Evolutionary conservation across 2,329 filamentous ascomycete species (phyloP).

Genomic region (Neofusicoccum sp.): DNA sequence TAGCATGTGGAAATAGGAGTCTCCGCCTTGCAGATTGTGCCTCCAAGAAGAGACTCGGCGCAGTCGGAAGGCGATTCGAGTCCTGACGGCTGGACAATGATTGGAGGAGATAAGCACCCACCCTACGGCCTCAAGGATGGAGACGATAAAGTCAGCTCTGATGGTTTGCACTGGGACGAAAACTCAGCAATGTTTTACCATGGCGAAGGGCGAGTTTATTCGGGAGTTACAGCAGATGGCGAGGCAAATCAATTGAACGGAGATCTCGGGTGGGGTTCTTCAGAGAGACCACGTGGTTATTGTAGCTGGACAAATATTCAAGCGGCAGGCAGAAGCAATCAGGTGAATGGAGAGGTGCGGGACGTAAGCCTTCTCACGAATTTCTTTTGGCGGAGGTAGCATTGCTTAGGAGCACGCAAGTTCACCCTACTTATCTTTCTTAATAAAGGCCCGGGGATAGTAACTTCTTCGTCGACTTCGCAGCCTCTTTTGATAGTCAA

Average conservation of each 20-base stretch:
- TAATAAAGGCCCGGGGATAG: no score
- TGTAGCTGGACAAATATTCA: background rate
- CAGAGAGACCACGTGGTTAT: background rate
- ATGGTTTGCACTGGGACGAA: no score
- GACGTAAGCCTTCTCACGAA: background rate
- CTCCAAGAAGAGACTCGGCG: background rate
- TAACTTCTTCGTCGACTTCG: no score
- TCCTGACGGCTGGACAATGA: background rate
- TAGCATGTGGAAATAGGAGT: background rate
- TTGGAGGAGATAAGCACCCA: background rate
- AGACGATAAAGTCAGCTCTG: no score
- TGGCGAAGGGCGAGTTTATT: no score
- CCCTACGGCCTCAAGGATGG: no score
- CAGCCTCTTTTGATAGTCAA: no score
- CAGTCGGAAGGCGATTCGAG: background rate
- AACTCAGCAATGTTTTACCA: no score
- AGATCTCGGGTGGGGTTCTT: background rate
- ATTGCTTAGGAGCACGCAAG: no score
- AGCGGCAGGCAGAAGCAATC: background rate
- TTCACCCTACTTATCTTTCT: no score
- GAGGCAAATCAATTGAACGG: background rate
- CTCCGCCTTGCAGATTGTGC: background rate
- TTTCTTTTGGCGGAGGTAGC: background rate
- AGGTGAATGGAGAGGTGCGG: background rate
- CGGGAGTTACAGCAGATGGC: background rate